Base-by-base conservation (phyloP, 352 stramenopile genomes). In the Achlya hypogyna region DNA sequence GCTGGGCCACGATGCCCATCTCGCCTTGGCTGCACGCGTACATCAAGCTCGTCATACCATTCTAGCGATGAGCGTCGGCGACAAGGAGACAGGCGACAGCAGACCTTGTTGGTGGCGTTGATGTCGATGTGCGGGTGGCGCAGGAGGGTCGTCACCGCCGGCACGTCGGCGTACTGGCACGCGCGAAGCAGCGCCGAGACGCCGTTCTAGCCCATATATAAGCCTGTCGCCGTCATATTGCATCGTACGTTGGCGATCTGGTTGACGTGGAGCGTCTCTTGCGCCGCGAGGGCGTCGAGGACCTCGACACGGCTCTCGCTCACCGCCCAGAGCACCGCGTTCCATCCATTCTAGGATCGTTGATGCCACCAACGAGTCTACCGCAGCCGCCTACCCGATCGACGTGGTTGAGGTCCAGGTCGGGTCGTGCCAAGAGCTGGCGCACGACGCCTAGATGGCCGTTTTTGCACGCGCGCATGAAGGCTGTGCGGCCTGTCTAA, bases 91-190 rank as follows among this genome's bases (percentile, higher is more conserved):
- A 9, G 2, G 22, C 22, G 16, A 47, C 25, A 8, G 28, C 23
- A 28, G 31, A 66, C 59, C n/a, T 66, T 66, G 59, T 66, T 43
- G 23, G 59, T 43, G 18, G 12, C 22, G 35, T 66, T 66, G 34
- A 66, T 22, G 9, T 66, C 38, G 9, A 58, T 54, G 20, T 31
- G 31, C 12, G 59, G 35, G 25, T 32, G n/a, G 20, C 56, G 20
- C 20, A 66, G 47, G 6, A 66, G 31, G 12, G 49, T n/a, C 31
- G 49, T 56, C 12, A 56, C 49, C 2, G 49, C 49, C 25, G 25
- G 25, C 25, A 56, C 49, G 31, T 56, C 49, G 8, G 49, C 49
- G 31, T 56, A 56, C 31, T 56, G 49, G 8, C 49, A 56, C 25
- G 49, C 49, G 12, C 49, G 49, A 3, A 56, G 8, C 2, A 56